A percentile compares a stretch with the other conserved stretches of the same genome.
These are phyloP conservation scores for Termitomyces sp. DNA, from an alignment of 768 basidiomycete genomes.

Conservation along the genomic window DNA sequence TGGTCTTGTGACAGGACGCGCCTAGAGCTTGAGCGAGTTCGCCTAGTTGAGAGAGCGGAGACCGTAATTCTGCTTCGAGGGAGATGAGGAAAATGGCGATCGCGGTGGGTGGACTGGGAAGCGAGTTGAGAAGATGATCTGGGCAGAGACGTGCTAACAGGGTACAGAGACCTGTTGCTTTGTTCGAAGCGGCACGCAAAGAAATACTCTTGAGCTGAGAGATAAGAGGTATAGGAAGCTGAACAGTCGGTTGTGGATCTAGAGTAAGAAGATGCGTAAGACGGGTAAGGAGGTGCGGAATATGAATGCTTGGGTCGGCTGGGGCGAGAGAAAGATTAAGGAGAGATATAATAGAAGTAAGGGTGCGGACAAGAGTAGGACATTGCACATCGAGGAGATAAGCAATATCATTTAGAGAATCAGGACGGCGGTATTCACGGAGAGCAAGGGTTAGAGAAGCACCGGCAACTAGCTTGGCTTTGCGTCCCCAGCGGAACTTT, in stretches of 20 bases:
- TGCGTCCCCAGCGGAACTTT: slow-evolving; percentile 69
- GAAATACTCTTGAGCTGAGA: slow-evolving; percentile 37
- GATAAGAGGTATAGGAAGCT: slow-evolving; percentile 30
- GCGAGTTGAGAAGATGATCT: slow-evolving; percentile 31
- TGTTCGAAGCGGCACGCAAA: slow-evolving; percentile 38
- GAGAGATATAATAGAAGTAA: slow-evolving; percentile 45
- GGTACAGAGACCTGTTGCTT: slow-evolving; percentile 42
- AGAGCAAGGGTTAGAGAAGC: slow-evolving; percentile 68
- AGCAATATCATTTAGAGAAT: slow-evolving; percentile 66
- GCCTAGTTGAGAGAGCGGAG: slow-evolving; percentile 45
- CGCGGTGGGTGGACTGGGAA: slow-evolving; percentile 47
- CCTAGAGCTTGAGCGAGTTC: slow-evolving; percentile 60
- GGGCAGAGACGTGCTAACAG: slow-evolving; percentile 35
- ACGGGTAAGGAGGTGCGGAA: slow-evolving; percentile 53
- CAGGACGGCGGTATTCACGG: slow-evolving; percentile 66
- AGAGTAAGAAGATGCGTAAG: slow-evolving; percentile 34
- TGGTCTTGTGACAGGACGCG: slow-evolving; percentile 38
- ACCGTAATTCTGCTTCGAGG: slow-evolving; percentile 61
- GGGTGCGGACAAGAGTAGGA: slow-evolving; percentile 49
- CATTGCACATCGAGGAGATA: slow-evolving; percentile 55
- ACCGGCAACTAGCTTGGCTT: slow-evolving; percentile 64
- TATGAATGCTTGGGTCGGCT: slow-evolving; percentile 56
- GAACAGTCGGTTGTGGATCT: slow-evolving; percentile 14
- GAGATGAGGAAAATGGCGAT: slow-evolving; percentile 69
- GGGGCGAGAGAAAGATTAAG: slow-evolving; percentile 51